Evolutionary conservation across 495 filamentous ascomycete species (phyloP).

Genomic region (Hyaloscypha bicolor): DNA sequence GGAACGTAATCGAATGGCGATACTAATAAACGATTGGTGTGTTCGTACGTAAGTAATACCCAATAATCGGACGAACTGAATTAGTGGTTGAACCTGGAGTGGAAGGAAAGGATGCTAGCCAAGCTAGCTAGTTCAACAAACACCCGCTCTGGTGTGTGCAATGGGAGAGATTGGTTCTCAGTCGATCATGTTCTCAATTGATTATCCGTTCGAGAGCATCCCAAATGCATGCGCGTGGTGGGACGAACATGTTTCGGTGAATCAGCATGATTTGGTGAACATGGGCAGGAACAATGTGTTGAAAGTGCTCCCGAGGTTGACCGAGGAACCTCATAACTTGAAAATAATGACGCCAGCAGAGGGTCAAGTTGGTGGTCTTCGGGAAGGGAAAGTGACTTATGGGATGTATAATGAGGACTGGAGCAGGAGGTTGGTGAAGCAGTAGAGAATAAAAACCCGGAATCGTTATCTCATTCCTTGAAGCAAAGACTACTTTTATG

Average conservation of each 20-base stretch:
- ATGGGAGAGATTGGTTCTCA: constrained; percentile 48
- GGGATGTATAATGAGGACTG: constrained; percentile 12
- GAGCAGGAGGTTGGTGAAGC: constrained; percentile 9
- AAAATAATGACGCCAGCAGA: constrained; percentile 4
- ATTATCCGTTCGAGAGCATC: constrained; percentile 50
- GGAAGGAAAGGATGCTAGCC: no score
- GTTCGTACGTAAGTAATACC: no score
- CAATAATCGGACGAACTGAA: no score
- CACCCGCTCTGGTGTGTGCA: constrained; percentile 47
- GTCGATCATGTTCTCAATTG: constrained; percentile 52
- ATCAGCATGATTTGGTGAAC: constrained; percentile 12
- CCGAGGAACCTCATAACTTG: constrained; percentile 5
- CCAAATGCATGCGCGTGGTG: constrained; percentile 13
- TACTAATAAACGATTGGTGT: no score
- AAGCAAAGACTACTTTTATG: no score
- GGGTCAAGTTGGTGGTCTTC: constrained; percentile 8
- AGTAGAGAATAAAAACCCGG: background rate
- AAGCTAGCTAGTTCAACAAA: no score
- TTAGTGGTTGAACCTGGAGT: no score
- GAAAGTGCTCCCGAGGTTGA: constrained; percentile 8
- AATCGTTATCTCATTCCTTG: no score
- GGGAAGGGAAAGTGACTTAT: constrained; percentile 2
- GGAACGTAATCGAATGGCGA: no score
- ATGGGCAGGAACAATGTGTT: constrained; percentile 11
- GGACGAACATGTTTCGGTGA: constrained; percentile 8